Percentiles rank a stretch among this genome's conserved stretches.
Evolutionary conservation across 441 rosid genomes (phyloP).

Genomic region (Adansonia madagascariensis): DNA sequence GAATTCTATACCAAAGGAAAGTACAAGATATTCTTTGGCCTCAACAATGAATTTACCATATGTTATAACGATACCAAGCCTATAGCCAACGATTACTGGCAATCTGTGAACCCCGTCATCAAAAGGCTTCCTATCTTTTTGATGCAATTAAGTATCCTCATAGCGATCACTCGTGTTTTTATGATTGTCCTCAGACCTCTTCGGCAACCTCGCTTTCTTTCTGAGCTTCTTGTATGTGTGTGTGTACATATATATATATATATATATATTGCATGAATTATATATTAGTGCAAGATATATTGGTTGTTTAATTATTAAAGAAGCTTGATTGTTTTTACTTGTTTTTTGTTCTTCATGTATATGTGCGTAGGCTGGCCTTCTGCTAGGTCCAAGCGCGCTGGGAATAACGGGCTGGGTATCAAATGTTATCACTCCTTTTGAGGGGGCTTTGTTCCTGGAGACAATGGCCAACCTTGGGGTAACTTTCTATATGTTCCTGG

Average conservation of each 20-base stretch:
- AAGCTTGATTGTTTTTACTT: no score
- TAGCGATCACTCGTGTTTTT: constrained; percentile 30
- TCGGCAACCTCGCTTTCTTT: constrained; percentile 42
- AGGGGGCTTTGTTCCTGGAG: constrained; percentile 40
- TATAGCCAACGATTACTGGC: constrained; percentile 28
- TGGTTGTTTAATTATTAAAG: no score
- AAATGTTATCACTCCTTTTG: constrained; percentile 30
- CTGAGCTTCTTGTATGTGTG: constrained; percentile 38
- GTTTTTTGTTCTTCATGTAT: no score
- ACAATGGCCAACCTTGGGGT: constrained; percentile 47
- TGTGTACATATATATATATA: no score
- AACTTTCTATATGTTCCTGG: constrained; percentile 49
- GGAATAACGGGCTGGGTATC: background rate
- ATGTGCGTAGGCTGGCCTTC: constrained; percentile 21
- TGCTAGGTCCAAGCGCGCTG: constrained; percentile 23
- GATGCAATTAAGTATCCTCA: constrained; percentile 35
- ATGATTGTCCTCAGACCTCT: constrained; percentile 38
- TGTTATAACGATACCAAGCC: constrained; percentile 23
- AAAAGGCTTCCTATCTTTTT: constrained; percentile 39
- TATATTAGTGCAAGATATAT: background rate
- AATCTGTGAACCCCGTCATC: constrained; percentile 33
- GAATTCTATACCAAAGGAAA: background rate
- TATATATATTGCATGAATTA: background rate
- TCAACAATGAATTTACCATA: background rate
- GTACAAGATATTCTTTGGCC: background rate